Conservation (phyloP, 208 protist genomes). For the Naegleria lovaniensis region DNA sequence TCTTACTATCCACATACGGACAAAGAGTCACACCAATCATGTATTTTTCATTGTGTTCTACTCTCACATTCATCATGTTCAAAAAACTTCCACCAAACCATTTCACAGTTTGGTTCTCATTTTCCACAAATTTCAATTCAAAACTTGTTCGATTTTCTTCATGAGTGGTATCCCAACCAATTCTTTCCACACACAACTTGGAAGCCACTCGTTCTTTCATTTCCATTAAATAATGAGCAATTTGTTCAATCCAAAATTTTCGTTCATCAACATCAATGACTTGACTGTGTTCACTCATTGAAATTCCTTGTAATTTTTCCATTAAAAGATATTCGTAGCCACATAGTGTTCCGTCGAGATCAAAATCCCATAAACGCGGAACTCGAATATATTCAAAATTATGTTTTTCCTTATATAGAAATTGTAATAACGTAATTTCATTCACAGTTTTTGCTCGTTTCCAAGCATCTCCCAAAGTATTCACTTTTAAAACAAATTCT, state of each 20-base stretch:
- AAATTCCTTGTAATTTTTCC: neutral
- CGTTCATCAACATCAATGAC: neutral
- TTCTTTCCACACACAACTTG: neutral
- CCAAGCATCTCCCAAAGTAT: neutral
- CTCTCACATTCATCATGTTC: neutral
- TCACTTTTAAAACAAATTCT: neutral
- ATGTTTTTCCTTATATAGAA: neutral
- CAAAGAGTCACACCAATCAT: neutral
- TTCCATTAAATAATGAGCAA: neutral
- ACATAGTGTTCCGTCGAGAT: neutral
- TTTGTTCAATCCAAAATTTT: neutral
- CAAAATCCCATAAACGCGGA: neutral
- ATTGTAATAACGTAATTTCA: neutral
- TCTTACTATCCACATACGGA: neutral
- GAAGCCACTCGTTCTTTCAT: neutral
- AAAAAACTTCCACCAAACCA: neutral
- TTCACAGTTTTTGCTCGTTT: neutral
- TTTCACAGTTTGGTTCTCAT: neutral
- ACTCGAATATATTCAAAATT: neutral
- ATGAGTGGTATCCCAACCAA: neutral
- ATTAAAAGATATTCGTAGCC: neutral
- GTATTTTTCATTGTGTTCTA: too few species aligned
- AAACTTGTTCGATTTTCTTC: neutral
- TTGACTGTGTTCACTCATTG: neutral
- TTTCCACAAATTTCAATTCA: neutral